Percentiles rank a stretch among this genome's conserved stretches.
Evolutionary conservation across 352 stramenopile species (phyloP).

Genomic region (Peronospora destructor): DNA sequence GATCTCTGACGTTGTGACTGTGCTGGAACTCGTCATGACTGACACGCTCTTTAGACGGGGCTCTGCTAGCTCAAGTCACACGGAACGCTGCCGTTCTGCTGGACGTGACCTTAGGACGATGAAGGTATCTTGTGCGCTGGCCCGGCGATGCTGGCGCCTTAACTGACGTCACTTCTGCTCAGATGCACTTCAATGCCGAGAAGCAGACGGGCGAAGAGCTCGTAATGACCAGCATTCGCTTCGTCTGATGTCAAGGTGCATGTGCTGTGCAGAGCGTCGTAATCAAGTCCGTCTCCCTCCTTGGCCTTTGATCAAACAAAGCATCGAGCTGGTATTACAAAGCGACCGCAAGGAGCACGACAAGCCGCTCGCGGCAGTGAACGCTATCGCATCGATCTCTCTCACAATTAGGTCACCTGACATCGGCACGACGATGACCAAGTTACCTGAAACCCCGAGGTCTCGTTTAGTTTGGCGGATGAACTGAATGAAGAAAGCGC

Average conservation of each 20-base stretch:
- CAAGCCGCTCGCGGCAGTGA: too few relatives aligned
- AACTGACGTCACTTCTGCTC: constrained; percentile 20
- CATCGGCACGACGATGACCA: too few relatives aligned
- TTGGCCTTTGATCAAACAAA: too few relatives aligned
- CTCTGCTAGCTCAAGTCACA: constrained; percentile 55
- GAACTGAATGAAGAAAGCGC: too few relatives aligned
- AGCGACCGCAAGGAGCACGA: too few relatives aligned
- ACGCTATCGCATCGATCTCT: too few relatives aligned
- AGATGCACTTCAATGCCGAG: constrained; percentile 25
- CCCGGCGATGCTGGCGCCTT: constrained; percentile 10
- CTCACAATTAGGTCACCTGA: too few relatives aligned
- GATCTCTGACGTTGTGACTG: background rate
- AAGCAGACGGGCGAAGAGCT: constrained; percentile 18
- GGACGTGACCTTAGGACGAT: constrained; percentile 50
- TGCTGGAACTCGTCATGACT: background rate
- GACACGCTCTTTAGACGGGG: constrained; percentile 5
- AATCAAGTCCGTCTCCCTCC: too few relatives aligned
- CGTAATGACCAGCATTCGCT: constrained; percentile 2
- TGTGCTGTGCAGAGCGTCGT: constrained; percentile 6
- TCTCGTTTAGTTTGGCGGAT: too few relatives aligned
- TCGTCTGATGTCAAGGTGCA: constrained; percentile 24
- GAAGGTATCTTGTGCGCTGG: constrained; percentile 27
- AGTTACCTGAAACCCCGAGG: too few relatives aligned
- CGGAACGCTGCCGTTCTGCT: constrained; percentile 35
- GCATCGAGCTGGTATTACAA: too few relatives aligned